Evolutionary conservation across 2,329 filamentous ascomycete genomes (phyloP).

Genomic region (Trichoderma polysporum): DNA sequence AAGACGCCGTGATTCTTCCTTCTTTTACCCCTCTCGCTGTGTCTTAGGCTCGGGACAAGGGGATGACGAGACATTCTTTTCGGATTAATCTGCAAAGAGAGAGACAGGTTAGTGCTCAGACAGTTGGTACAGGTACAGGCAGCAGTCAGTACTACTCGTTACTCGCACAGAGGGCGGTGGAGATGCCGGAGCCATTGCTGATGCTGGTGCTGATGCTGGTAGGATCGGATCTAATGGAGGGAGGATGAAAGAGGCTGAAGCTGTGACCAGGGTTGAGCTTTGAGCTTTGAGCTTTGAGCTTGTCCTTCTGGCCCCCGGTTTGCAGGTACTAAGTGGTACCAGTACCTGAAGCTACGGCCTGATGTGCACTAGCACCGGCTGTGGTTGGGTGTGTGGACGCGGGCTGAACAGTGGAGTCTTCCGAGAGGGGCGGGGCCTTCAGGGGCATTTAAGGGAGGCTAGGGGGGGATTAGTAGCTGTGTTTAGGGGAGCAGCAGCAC

Average conservation of each 20-base stretch:
- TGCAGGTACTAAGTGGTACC: too few species aligned
- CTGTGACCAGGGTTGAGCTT: background rate
- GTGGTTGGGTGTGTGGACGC: background rate
- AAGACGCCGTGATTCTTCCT: background rate
- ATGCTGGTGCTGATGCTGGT: background rate
- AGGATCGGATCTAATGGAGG: background rate
- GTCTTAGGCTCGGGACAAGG: background rate
- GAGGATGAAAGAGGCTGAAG: slow-evolving; percentile 1
- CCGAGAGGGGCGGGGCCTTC: background rate
- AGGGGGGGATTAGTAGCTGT: too few species aligned
- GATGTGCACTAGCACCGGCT: background rate
- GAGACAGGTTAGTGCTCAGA: background rate
- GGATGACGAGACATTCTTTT: background rate
- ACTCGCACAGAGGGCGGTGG: background rate
- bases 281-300: background rate
- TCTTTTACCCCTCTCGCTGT: background rate
- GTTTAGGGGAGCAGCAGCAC: background rate
- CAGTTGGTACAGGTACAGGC: background rate
- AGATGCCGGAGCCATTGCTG: background rate
- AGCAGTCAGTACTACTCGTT: background rate
- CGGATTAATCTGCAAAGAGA: background rate
- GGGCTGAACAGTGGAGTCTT: slow-evolving; percentile 17
- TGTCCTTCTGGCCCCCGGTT: too few species aligned
- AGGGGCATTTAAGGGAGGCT: background rate
- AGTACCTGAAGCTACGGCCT: slow-evolving; percentile 1